phyloP scores from a whole-genome alignment of 164 flowering plant species.

The Chimonanthus salicifolius region DNA sequence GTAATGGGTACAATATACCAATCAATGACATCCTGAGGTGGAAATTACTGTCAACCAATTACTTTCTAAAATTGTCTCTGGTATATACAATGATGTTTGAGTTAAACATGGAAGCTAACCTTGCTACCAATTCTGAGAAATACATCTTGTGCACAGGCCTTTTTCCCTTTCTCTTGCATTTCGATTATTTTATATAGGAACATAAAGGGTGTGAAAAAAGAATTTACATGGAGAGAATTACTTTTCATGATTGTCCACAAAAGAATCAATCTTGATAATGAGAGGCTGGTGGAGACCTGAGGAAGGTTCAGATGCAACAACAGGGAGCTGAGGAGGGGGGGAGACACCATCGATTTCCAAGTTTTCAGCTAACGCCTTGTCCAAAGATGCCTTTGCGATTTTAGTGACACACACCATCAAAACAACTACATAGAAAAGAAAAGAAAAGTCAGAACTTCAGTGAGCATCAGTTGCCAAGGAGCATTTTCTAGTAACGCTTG shows the following conservation, averaged over 20 bases:
- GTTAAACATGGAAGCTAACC: neutral
- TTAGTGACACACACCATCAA: constrained; percentile 59
- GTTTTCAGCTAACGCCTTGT: constrained; percentile 84
- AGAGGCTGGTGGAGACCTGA: constrained; percentile 69
- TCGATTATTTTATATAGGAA: neutral
- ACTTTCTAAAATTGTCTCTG: neutral
- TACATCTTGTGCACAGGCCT: neutral
- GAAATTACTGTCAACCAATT: neutral
- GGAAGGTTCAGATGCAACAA: constrained; percentile 28
- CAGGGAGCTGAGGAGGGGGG: constrained; percentile 40
- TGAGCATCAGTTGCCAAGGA: neutral
- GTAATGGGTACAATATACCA: neutral
- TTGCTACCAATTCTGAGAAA: neutral
- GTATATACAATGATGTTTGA: neutral
- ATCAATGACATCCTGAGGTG: neutral
- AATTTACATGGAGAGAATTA: constrained; percentile 36
- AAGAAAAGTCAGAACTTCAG: neutral
- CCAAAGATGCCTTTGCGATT: constrained; percentile 78
- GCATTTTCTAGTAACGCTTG: neutral
- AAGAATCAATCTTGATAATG: constrained; percentile 54
- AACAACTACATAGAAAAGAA: constrained; percentile 36
- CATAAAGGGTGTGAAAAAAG: constrained; percentile 9
- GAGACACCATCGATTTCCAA: constrained; percentile 38
- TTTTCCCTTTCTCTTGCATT: neutral
- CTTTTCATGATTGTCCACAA: constrained; percentile 42